Evolutionary conservation across 192 early-diverging fungal genomes (phyloP).

Genomic region (Gaertneriomyces sp.): DNA sequence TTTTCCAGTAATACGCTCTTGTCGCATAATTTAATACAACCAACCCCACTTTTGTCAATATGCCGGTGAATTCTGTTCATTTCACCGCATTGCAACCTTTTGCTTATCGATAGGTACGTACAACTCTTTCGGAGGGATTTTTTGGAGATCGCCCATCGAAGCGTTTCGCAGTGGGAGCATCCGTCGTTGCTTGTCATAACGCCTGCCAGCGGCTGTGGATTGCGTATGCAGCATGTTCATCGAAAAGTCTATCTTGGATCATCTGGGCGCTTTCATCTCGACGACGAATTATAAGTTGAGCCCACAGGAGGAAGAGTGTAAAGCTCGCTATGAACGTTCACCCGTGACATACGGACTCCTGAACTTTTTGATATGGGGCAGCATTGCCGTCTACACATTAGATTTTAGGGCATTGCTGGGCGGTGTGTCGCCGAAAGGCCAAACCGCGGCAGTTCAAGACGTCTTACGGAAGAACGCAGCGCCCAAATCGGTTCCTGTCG

Average conservation of each 20-base stretch:
- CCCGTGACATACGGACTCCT: conserved; percentile 13
- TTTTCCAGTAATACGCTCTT: conserved; percentile 21
- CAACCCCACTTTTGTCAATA: too few species aligned
- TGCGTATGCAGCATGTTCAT: conserved; percentile 2
- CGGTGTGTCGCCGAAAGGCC: neutral
- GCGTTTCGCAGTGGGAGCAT: too few species aligned
- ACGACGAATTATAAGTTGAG: conserved; percentile 6
- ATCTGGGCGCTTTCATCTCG: conserved; percentile 23
- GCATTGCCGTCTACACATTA: conserved; percentile 23
- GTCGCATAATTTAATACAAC: too few species aligned
- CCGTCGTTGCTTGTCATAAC: too few species aligned
- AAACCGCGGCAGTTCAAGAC: neutral
- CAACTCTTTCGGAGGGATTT: too few species aligned
- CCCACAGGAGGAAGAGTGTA: conserved; percentile 14
- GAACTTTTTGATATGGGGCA: conserved; percentile 30
- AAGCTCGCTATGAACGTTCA: conserved; percentile 17
- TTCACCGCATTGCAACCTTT: too few species aligned
- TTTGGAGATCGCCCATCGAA: too few species aligned
- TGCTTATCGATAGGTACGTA: too few species aligned
- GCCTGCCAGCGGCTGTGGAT: too few species aligned
- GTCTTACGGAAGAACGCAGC: neutral
- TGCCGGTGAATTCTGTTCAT: too few species aligned
- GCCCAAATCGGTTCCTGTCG: neutral
- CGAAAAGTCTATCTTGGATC: conserved; percentile 30
- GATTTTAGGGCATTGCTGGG: conserved; percentile 16